Base-by-base conservation (phyloP, 805 yeast genomes). In the Danielia reshetovae region DNA sequence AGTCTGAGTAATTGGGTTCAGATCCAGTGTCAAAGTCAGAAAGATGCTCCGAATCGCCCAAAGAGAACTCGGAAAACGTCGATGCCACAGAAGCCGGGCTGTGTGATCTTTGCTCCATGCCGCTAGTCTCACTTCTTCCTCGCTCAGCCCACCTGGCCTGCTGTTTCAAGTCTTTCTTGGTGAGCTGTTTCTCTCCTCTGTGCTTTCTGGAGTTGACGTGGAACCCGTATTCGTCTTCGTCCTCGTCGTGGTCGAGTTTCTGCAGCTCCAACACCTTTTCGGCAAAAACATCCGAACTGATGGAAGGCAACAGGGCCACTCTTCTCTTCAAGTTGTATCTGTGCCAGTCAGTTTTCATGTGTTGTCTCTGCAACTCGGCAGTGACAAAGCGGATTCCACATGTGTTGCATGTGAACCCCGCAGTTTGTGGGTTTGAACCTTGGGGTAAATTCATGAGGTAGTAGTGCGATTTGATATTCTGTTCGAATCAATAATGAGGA, bases 361-460 rank as follows among this genome's bases (percentile, higher is more conserved):
- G 73, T 45, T 73, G 74, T 43, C 97, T 72, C 63, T 93, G 98
- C 39, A 80, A 69, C 43, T 81, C 93, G n/a, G 95, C 81, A 24
- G 80, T 70, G 27, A 81, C 76, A 54, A 93, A 93, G 29, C 80
- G 79, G 44, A 87, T 77, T 16, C 78, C 79, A 60, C 98, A 93
- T 14, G 96, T 82, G 54, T 89, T 85, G 62, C 98, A 93, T 9
- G 96, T 87, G 37, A 59, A 59, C 9, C 51, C 45, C 3, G 61
- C 48, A 6, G 49, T 47, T 30, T 35, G 39, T 3, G 64, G 64
- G 13, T 45, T 49, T 5, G 59, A 54, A 11, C 57, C 55, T 32
- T 57, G 62, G 18, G 57, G 50, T 28, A 54, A 32, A 39, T n/a
- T n/a, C n/a, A n/a, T n/a, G n/a, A n/a, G n/a, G n/a, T n/a, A n/a